Conservation (phyloP, 768 basidiomycete species). For the Mrakia gelida region DNA sequence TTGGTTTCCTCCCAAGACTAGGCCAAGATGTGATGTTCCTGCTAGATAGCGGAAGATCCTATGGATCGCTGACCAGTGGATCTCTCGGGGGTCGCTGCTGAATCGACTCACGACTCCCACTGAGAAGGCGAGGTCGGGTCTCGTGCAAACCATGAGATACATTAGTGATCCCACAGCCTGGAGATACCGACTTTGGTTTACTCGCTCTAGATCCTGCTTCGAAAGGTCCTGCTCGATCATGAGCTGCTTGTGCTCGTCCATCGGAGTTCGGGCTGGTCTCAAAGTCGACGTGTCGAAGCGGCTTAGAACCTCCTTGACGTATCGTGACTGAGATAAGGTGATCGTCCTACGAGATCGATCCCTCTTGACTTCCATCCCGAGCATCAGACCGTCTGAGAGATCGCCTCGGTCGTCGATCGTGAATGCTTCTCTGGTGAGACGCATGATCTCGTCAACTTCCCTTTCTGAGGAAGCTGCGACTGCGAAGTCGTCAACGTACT, state of each 20-base stretch:
- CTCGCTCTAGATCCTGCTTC: no score
- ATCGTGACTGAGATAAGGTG: slow-evolving; percentile 4
- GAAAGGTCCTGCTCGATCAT: no score
- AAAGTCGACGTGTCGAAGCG: no score
- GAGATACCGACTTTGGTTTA: not conserved
- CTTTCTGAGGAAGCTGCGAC: no score
- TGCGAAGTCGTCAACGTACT: no score
- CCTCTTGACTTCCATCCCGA: not conserved
- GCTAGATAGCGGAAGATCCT: not conserved
- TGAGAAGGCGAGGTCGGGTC: not conserved
- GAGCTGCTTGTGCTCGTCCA: no score
- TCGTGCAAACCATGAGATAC: not conserved
- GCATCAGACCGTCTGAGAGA: not conserved
- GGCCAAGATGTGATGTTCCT: no score
- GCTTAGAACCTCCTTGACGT: not conserved
- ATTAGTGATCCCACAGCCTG: slow-evolving; percentile 2
- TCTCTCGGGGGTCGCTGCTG: not conserved
- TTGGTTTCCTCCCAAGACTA: no score
- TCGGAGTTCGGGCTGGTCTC: no score
- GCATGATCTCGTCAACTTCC: no score
- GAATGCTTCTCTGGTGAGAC: not conserved
- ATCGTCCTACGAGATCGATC: not conserved
- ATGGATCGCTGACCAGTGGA: not conserved
- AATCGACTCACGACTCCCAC: not conserved
- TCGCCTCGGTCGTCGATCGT: not conserved